Conservation (phyloP, 139 green algal species). For the Yamagishiella unicocca region DNA sequence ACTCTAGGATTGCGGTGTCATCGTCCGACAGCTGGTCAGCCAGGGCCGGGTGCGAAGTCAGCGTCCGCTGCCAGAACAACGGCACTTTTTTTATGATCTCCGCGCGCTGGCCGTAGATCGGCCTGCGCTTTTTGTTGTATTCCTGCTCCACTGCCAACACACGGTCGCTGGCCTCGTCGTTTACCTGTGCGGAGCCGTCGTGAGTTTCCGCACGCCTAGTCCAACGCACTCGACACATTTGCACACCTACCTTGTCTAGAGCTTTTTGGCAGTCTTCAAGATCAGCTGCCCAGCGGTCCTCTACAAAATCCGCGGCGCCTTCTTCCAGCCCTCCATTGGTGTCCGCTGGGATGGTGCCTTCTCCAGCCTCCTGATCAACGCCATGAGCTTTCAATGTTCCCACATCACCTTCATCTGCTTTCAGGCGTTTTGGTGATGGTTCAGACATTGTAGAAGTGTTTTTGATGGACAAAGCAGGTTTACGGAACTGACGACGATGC, state of each 20-base stretch:
- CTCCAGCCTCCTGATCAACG: neutral
- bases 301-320: neutral
- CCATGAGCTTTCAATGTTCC: neutral
- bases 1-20: constrained; percentile 65
- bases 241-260: constrained; percentile 51
- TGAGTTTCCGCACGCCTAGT: neutral
- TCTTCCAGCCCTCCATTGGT: neutral
- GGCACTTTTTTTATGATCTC: constrained; percentile 44
- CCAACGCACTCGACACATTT: neutral
- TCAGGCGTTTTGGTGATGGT: constrained; percentile 24
- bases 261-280: constrained; percentile 44
- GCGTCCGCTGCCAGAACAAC: constrained; percentile 53
- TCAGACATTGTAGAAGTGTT: constrained; percentile 14
- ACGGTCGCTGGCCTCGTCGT: constrained; percentile 75
- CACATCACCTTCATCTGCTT: constrained; percentile 7
- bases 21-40: constrained; percentile 63
- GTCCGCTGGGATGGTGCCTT: neutral
- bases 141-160: constrained; percentile 80
- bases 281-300: neutral
- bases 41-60: constrained; percentile 62
- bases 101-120: constrained; percentile 66
- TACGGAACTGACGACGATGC: neutral
- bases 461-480: neutral
- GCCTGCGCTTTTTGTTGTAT: constrained; percentile 72
- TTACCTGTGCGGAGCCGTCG: constrained; percentile 51